Evolutionary conservation across 2,329 filamentous ascomycete species (phyloP).

Genomic region (Amylocarpus encephaloides): DNA sequence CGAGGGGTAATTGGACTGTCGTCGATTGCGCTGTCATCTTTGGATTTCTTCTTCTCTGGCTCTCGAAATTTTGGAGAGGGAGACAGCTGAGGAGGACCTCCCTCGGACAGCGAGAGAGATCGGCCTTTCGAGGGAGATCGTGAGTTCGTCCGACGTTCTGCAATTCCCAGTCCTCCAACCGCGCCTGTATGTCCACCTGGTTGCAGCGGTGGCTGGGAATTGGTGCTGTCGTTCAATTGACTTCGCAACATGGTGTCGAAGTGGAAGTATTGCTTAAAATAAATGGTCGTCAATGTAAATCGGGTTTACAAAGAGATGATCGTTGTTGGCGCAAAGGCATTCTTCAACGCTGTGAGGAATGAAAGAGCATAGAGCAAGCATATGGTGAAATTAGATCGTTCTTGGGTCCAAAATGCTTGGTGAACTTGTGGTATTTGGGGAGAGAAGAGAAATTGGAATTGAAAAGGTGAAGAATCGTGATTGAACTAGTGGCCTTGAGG

Average conservation of each 20-base stretch:
- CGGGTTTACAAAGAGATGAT: neutral
- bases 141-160: slow-evolving; percentile 14
- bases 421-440: too few relatives aligned
- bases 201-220: slow-evolving; percentile 5
- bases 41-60: slow-evolving; percentile 26
- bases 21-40: slow-evolving; percentile 31
- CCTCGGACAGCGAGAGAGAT: slow-evolving; percentile 29
- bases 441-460: too few relatives aligned
- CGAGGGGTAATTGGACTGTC: slow-evolving; percentile 63
- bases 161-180: slow-evolving; percentile 4
- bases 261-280: neutral
- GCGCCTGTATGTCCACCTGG: neutral
- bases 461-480: too few relatives aligned
- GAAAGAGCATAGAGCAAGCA: too few relatives aligned
- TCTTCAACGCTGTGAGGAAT: too few relatives aligned
- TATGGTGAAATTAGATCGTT: too few relatives aligned
- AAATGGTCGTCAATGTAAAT: neutral
- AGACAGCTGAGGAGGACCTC: slow-evolving; percentile 26
- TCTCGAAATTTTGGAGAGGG: slow-evolving; percentile 32
- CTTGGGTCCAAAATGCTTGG: too few relatives aligned
- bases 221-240: slow-evolving; percentile 17
- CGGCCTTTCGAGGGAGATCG: slow-evolving; percentile 30
- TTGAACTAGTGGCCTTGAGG: too few relatives aligned
- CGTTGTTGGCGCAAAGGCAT: neutral
- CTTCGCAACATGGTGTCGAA: slow-evolving; percentile 18